A percentile compares a stretch with the other conserved stretches of the same genome.
phyloP scores from a whole-genome alignment of 106 monocot species.

The Dioscorea alata region DNA sequence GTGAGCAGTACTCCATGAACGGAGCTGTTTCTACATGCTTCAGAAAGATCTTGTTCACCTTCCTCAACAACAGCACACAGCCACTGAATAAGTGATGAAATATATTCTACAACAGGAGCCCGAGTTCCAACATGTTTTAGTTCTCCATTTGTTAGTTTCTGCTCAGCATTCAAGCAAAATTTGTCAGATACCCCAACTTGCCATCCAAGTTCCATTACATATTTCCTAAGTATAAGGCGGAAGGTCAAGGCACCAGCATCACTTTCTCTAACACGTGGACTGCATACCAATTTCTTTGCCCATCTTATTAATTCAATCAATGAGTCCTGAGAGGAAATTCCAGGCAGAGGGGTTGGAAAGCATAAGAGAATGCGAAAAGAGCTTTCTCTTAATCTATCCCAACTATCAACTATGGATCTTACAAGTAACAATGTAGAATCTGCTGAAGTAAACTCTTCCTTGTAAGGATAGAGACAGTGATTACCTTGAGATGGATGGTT shows the following conservation, averaged over 20 bases:
- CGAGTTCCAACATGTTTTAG: conserved; percentile 5
- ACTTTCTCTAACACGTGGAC: conserved; percentile 97
- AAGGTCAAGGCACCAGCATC: conserved; percentile 95
- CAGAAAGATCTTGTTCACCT: conserved; percentile 77
- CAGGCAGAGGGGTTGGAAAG: conserved; percentile 93
- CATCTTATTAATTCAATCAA: conserved; percentile 63
- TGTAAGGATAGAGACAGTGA: conserved; percentile 51
- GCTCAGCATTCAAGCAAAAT: conserved; percentile 15
- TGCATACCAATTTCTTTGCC: conserved; percentile 82
- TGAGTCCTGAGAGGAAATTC: conserved; percentile 46
- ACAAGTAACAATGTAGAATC: conserved; percentile 72
- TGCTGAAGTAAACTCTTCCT: conserved; percentile 54
- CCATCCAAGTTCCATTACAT: conserved; percentile 82
- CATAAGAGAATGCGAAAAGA: conserved; percentile 82
- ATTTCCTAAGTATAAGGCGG: conserved; percentile 84
- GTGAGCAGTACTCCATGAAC: conserved; percentile 96
- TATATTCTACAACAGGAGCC: conserved; percentile 49
- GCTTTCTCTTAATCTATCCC: conserved; percentile 89
- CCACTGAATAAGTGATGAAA: conserved; percentile 81
- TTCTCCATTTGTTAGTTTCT: conserved; percentile 17
- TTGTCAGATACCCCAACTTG: conserved; percentile 35
- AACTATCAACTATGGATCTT: conserved; percentile 94
- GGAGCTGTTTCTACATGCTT: conserved; percentile 85
- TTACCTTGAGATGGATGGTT: conserved; percentile 17
- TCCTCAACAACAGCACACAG: conserved; percentile 57